Evolutionary conservation across 495 filamentous ascomycete genomes (phyloP).

Genomic region (Trypethelium eluteriae): DNA sequence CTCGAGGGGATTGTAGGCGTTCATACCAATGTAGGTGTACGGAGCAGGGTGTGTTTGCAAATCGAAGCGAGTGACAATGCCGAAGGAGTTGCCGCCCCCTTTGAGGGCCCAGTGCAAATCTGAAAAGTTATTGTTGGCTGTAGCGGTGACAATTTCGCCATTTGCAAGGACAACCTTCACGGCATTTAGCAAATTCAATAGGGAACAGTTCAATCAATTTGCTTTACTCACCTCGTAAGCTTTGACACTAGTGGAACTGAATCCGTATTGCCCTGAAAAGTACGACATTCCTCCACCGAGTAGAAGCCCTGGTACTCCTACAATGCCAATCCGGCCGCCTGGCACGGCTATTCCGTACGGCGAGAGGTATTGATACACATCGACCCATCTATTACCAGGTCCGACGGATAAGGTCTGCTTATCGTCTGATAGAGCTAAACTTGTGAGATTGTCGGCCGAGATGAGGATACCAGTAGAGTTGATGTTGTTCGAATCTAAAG

Average conservation of each 20-base stretch:
- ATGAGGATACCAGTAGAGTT: conserved; percentile 7
- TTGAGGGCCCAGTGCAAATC: conserved; percentile 39
- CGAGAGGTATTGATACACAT: conserved; percentile 27
- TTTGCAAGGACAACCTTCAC: conserved; percentile 28
- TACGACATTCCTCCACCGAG: conserved; percentile 26
- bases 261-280: conserved; percentile 13
- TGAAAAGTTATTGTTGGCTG: conserved; percentile 20
- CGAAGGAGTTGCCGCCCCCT: conserved; percentile 41
- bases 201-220: conserved; percentile 47
- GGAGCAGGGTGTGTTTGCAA: conserved; percentile 23
- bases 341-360: conserved; percentile 17
- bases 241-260: conserved; percentile 27
- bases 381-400: conserved; percentile 25
- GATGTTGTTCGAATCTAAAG: not conserved
- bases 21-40: conserved; percentile 26
- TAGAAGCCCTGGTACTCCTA: conserved; percentile 31
- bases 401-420: conserved; percentile 23
- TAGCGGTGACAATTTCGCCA: conserved; percentile 29
- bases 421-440: conserved; percentile 38
- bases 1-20: conserved; percentile 9
- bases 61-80: conserved; percentile 36
- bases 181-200: conserved; percentile 12
- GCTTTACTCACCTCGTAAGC: conserved; percentile 39
- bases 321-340: conserved; percentile 24
- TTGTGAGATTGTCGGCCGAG: not conserved